Evolutionary conservation across 164 flowering plant species (phyloP), one percentile per base, ranked within the genome.

Genomic region (Taxillus chinensis): DNA sequence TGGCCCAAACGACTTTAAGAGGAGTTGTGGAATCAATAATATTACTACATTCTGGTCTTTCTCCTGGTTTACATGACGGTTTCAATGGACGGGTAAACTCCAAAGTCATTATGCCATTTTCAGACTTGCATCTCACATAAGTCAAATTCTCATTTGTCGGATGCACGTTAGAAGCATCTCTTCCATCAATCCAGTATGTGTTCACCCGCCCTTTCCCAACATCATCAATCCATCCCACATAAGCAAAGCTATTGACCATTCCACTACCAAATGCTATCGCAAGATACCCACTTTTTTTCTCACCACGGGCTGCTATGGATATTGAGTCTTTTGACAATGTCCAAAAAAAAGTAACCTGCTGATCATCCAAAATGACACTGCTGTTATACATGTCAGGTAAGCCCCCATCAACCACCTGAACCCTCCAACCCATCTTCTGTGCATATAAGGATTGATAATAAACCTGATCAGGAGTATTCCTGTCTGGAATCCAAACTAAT

Each of bases 391-490:
- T 93, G 71, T 93, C 99, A 13, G 97, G 77, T 50, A 93, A 71
- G 56, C 99, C 99, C 45, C 97, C 97, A 76, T 93, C 99, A 49
- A 93, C 99, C 55, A 93, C 99, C 77, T 88, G 84, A 67, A 90
- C 79, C 74, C 75, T 93, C 97, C 97, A 93, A 39, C 99, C 99
- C 99, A 93, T 93, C 70, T 93, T 93, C 68, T 69, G 80, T 11
- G 67, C 73, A 68, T 63, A 93, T 55, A 84, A 53, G 2, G 97
- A 90, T 4, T 90, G 97, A 67, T 93, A 93, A 66, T 78, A 93
- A 48, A 93, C 91, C 61, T 74, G 86, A 75, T 93, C 95, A 2
- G 99, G 99, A 3, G 97, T 93, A 69, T 93, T 93, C 72, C 99
- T 69, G 51, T 89, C 86, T 38, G 99, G 99, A 10, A 77, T 65